Evolutionary conservation across 176 grass and related monocot species (phyloP), one percentile per base, ranked within the genome.

Genomic region (Poa annua): DNA sequence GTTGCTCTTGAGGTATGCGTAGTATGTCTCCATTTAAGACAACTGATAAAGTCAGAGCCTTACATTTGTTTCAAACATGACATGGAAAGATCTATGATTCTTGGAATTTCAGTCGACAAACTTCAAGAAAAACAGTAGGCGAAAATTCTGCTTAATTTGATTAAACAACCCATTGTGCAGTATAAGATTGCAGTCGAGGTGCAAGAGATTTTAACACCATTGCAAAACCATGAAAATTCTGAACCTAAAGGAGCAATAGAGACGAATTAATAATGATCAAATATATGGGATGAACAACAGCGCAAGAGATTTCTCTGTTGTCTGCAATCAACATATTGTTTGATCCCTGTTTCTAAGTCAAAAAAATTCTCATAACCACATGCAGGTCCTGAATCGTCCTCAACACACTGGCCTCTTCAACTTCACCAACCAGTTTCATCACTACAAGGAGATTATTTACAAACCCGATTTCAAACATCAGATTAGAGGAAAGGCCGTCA

Each of bases 341-440:
- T 61, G 17, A 7, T 63, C 12, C n/a, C 7, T 62, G 7, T 83
- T 62, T 61, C 4, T 16, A 47, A 62, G 63, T 62, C 17, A n/a
- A n/a, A n/a, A n/a, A n/a, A 74, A 79, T 57, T 73, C 15, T 74
- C 26, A 17, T 55, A 54, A 49, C 65, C 56, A 25, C 26, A 54
- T 80, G 74, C 81, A 92, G 93, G 80, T 74, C 24, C 21, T 96
- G 67, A 92, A 96, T 89, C 90, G 69, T 52, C 90, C 50, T 75
- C 52, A 49, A 63, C 86, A 91, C 13, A 60, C 90, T 51, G 93
- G 90, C 49, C 83, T 39, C 59, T 96, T 96, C 60, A 89, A 87
- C 76, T 86, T 89, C 32, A 91, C 72, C 10, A 70, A 36, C 13
- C 70, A 92, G 45, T 96, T 96, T 51, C 90, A 68, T 49, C 78